A percentile compares a stretch with the other conserved stretches of the same genome.
Conservation (phyloP, 345 rosid genomes). For the Eutrema japonicum region DNA sequence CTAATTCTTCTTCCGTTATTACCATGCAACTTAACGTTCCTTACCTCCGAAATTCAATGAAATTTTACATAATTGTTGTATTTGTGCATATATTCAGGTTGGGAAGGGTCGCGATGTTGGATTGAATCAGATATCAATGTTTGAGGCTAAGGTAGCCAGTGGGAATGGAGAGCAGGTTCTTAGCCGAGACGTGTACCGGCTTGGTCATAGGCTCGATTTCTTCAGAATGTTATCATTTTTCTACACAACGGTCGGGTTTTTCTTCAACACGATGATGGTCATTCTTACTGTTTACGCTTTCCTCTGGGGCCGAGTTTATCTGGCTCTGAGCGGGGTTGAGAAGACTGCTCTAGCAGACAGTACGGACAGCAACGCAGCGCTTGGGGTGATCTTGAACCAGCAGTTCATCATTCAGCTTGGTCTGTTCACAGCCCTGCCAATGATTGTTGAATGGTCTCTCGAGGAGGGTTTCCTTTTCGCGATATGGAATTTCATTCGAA, state of each 20-base stretch:
- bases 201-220: conserved; percentile 90
- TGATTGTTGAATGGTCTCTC: conserved; percentile 83
- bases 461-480: conserved; percentile 88
- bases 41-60: not conserved
- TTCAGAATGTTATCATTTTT: conserved; percentile 84
- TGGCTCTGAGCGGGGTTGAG: conserved; percentile 89
- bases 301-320: conserved; percentile 87
- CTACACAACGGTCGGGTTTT: conserved; percentile 76
- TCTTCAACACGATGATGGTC: conserved; percentile 74
- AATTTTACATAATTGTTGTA: conserved; percentile 15
- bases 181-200: conserved; percentile 84
- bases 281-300: conserved; percentile 72
- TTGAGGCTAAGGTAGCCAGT: conserved; percentile 91
- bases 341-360: conserved; percentile 45
- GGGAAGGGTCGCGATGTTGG: conserved; percentile 97
- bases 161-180: conserved; percentile 95
- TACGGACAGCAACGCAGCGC: conserved; percentile 55
- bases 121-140: conserved; percentile 80
- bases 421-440: conserved; percentile 81
- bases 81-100: conserved; percentile 60
- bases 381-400: conserved; percentile 78
- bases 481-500: conserved; percentile 79
- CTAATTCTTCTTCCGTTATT: conserved; percentile 15
- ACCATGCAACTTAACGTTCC: not conserved
- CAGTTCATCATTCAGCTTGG: conserved; percentile 84